These are phyloP conservation scores for Neonothopanus nambi DNA, from an alignment of 1,284 basidiomycete genomes.

Conservation along the genomic window DNA sequence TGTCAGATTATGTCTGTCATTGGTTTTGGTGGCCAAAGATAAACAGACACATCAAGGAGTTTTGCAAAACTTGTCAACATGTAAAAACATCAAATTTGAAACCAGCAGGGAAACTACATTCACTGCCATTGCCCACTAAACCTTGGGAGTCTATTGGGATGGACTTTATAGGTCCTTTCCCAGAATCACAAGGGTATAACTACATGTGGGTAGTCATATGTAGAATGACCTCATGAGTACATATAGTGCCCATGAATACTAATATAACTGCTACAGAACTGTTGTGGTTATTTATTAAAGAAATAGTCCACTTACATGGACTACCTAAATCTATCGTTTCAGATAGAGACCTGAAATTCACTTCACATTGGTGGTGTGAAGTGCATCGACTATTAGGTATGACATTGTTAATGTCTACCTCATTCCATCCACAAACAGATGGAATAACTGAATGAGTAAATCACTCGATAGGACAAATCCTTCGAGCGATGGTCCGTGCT, in stretches of 20 bases:
- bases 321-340: constrained; percentile 33
- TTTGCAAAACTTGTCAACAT: constrained; percentile 19
- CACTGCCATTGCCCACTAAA: constrained; percentile 18
- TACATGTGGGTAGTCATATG: constrained; percentile 36
- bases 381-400: constrained; percentile 32
- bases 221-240: constrained; percentile 33
- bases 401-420: constrained; percentile 39
- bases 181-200: constrained; percentile 28
- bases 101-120: constrained; percentile 17
- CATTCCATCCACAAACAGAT: constrained; percentile 46
- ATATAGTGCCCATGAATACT: constrained; percentile 32
- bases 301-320: constrained; percentile 35
- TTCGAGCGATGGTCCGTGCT: constrained; percentile 19
- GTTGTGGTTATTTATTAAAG: constrained; percentile 30
- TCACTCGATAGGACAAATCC: constrained; percentile 29
- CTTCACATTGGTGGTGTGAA: constrained; percentile 33
- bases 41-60: constrained; percentile 12
- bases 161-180: constrained; percentile 39
- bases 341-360: constrained; percentile 36
- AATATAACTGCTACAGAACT: constrained; percentile 27
- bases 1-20: constrained; percentile 22
- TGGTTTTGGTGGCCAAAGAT: constrained; percentile 35
- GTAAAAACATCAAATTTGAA: constrained; percentile 11
- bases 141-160: constrained; percentile 29
- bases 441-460: constrained; percentile 33